Evolutionary conservation across 2,329 filamentous ascomycete genomes (phyloP).

Genomic region (Sclerotinia spermophila): DNA sequence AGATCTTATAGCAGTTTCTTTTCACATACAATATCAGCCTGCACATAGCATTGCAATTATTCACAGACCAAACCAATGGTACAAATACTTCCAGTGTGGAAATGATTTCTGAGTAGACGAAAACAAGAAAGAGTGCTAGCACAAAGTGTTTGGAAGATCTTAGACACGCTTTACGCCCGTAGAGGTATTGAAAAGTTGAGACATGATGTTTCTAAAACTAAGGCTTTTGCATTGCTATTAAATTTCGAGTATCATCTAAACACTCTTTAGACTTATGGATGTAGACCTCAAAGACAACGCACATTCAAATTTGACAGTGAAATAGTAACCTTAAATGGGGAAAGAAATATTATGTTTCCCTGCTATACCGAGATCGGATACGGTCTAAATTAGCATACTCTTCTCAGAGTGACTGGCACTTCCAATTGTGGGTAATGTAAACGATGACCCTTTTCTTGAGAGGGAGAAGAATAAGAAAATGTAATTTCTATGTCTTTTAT

Average conservation of each 20-base stretch:
- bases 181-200: fast-evolving
- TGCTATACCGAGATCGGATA: too few relatives aligned
- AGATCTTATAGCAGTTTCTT: too few relatives aligned
- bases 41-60: not conserved
- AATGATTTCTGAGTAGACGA: not conserved
- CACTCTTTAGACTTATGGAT: not conserved
- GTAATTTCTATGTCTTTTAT: not conserved
- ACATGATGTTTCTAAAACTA: fast-evolving
- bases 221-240: fast-evolving
- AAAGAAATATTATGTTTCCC: too few relatives aligned
- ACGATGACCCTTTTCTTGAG: too few relatives aligned
- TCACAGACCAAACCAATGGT: not conserved
- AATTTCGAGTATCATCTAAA: fast-evolving
- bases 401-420: too few relatives aligned
- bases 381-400: too few relatives aligned
- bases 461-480: fast-evolving
- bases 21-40: not conserved
- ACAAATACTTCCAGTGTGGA: not conserved
- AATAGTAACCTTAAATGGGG: too few relatives aligned
- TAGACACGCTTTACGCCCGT: not conserved
- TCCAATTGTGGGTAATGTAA: too few relatives aligned
- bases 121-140: fast-evolving
- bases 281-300: not conserved
- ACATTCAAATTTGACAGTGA: too few relatives aligned
- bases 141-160: not conserved